A percentile compares a stretch with the other conserved stretches of the same genome.
phyloP scores from a whole-genome alignment of 768 basidiomycete genomes.

The Podaxis sp. region DNA sequence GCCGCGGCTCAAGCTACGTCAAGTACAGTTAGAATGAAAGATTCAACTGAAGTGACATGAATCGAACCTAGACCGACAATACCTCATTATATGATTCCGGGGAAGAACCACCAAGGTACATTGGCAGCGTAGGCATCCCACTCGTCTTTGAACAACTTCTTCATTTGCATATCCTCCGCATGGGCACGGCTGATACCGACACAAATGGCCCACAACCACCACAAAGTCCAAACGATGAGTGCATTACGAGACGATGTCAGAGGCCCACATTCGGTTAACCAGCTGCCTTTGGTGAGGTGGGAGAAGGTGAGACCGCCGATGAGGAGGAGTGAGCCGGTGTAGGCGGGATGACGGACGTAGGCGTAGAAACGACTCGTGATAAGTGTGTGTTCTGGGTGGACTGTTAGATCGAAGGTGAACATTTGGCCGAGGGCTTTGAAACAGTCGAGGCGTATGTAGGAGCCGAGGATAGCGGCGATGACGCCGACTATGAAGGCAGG shows the following conservation, averaged over 20 bases:
- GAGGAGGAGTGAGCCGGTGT: constrained; percentile 52
- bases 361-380: constrained; percentile 50
- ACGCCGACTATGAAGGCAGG: constrained; percentile 48
- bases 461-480: constrained; percentile 40
- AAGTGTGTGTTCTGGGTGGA: constrained; percentile 51
- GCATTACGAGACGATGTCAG: constrained; percentile 24
- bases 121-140: constrained; percentile 47
- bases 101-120: constrained; percentile 52
- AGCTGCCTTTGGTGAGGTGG: constrained; percentile 46
- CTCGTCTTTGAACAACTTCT: constrained; percentile 41
- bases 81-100: constrained; percentile 26
- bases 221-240: constrained; percentile 34
- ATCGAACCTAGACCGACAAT: not conserved
- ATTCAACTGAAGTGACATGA: not conserved
- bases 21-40: not conserved
- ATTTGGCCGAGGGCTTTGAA: constrained; percentile 52
- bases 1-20: too few species aligned
- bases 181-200: constrained; percentile 48
- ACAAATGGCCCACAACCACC: constrained; percentile 52
- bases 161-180: constrained; percentile 53
- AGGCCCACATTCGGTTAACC: constrained; percentile 45
- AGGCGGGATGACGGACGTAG: constrained; percentile 56
- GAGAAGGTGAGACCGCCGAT: constrained; percentile 45
- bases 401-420: constrained; percentile 61
- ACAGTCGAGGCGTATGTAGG: constrained; percentile 51